phyloP scores from a whole-genome alignment of 2,329 filamentous ascomycete species.

The Aspergillus sp. region DNA sequence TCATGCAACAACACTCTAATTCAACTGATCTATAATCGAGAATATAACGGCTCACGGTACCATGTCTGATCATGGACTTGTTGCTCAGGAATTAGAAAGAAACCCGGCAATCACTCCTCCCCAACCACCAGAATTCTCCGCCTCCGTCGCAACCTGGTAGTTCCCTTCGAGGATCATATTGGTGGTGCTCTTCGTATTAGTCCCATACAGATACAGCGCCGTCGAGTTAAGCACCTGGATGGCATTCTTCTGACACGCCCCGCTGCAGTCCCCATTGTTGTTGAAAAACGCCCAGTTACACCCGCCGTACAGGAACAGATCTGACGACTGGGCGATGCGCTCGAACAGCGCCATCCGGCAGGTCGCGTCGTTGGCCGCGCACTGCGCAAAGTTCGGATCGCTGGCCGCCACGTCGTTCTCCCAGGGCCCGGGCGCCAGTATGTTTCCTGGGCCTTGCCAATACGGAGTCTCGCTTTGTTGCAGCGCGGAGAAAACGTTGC shows the following conservation, averaged over 20 bases:
- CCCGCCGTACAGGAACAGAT: slow-evolving; percentile 39
- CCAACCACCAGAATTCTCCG: slow-evolving; percentile 34
- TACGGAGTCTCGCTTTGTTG: slow-evolving; percentile 34
- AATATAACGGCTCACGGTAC: not conserved
- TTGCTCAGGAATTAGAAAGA: slow-evolving; percentile 19
- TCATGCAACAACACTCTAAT: not conserved
- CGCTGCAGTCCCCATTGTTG: slow-evolving; percentile 29
- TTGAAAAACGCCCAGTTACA: slow-evolving; percentile 44
- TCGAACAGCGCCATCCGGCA: slow-evolving; percentile 39
- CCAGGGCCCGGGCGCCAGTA: slow-evolving; percentile 31
- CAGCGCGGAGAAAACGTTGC: slow-evolving; percentile 42
- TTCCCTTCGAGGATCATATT: slow-evolving; percentile 30
- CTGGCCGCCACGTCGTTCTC: slow-evolving; percentile 15
- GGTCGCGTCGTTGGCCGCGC: slow-evolving; percentile 25
- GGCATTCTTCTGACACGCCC: slow-evolving; percentile 40
- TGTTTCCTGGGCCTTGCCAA: slow-evolving; percentile 32
- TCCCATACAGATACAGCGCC: slow-evolving; percentile 28
- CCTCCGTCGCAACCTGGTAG: slow-evolving; percentile 22
- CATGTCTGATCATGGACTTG: not conserved
- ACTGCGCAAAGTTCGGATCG: slow-evolving; percentile 29
- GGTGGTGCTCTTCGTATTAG: slow-evolving; percentile 27
- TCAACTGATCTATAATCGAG: not conserved
- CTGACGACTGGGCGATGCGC: slow-evolving; percentile 25
- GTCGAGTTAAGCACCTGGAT: slow-evolving; percentile 26
- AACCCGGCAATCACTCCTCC: slow-evolving; percentile 35